Base-by-base conservation (phyloP, 352 stramenopile species). In the Pythium phragmitis region DNA sequence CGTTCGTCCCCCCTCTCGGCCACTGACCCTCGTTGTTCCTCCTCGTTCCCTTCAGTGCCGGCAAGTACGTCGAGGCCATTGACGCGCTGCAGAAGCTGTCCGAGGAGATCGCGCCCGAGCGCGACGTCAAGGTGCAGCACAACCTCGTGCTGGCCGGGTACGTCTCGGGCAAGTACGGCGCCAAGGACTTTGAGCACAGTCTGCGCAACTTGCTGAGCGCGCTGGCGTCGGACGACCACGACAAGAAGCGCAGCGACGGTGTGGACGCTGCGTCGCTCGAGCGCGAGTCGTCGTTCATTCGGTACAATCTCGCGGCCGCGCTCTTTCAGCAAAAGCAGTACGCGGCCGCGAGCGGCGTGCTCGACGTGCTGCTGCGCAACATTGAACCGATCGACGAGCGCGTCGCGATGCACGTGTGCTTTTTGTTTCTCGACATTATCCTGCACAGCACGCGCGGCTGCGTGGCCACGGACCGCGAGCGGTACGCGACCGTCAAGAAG, bases 331-430 rank as follows among this genome's bases (percentile, higher is more conserved):
- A 87, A 62, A 97, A 96, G 73, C 88, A 98, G 62, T 97, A 97
- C 68, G 85, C 89, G 7, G 85, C 91, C 9, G 89, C 91, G 13
- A 88, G 85, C 50, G 74, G 83, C 2, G 79, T 96, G 45, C 68
- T 98, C 36, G 89, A 98, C 48, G 69, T 77, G 19, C 74, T 98
- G 26, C 85, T 97, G 73, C 83, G 87, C 60, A 91, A 94, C 66
- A 89, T 97, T 53, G 91, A 96, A 48, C 85, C 89, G 23, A 83
- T 97, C 58, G 90, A 97, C 70, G 90, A 98, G 63, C 83, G 82
- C 49, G 85, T 97, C 49, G 90, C 90, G 13, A 96, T 98, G 84
- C 89, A 97, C 76, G 89, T 96, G 41, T 96, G 90, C 77, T 97
- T 97, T 67, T 69, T 98, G 61, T 94, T 97, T 60, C 69, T 98